phyloP scores from a whole-genome alignment of 495 filamentous ascomycete species.

The Penicillium flavigenum region DNA sequence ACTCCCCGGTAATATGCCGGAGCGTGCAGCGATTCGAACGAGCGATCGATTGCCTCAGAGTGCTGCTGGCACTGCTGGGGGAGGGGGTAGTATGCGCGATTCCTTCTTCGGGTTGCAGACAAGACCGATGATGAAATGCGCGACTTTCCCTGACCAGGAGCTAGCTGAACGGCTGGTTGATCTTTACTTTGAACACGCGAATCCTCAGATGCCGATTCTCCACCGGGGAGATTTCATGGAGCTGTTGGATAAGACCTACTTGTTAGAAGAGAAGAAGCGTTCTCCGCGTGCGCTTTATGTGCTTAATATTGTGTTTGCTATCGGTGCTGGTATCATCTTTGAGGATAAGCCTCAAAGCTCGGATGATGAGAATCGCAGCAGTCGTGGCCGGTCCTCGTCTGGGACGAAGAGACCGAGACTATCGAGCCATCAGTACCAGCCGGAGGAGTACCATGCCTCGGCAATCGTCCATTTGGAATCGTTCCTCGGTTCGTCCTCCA shows the following conservation, averaged over 20 bases:
- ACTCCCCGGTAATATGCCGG: constrained; percentile 55
- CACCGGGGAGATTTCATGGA: constrained; percentile 84
- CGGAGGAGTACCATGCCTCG: constrained; percentile 94
- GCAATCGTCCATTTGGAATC: constrained; percentile 89
- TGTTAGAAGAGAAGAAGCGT: constrained; percentile 62
- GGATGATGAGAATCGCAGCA: constrained; percentile 37
- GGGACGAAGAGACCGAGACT: constrained; percentile 52
- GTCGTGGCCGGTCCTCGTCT: constrained; percentile 36
- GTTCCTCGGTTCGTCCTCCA: constrained; percentile 66
- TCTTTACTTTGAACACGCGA: constrained; percentile 93
- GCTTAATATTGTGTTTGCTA: constrained; percentile 97
- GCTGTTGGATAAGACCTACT: constrained; percentile 77
- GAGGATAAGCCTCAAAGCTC: constrained; percentile 54
- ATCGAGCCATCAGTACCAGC: constrained; percentile 70
- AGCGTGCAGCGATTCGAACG: constrained; percentile 54
- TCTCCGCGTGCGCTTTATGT: constrained; percentile 84
- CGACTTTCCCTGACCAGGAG: constrained; percentile 75
- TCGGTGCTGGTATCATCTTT: constrained; percentile 89
- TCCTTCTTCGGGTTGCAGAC: constrained; percentile 94
- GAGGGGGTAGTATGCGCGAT: constrained; percentile 80
- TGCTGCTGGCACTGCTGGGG: constrained; percentile 41
- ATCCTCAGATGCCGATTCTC: constrained; percentile 91
- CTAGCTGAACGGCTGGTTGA: constrained; percentile 69
- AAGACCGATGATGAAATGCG: constrained; percentile 79
- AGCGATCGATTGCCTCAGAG: constrained; percentile 47